These are phyloP conservation scores for Balamuthia mandrillaris DNA, from an alignment of 208 protist species.

Conservation along the genomic window DNA sequence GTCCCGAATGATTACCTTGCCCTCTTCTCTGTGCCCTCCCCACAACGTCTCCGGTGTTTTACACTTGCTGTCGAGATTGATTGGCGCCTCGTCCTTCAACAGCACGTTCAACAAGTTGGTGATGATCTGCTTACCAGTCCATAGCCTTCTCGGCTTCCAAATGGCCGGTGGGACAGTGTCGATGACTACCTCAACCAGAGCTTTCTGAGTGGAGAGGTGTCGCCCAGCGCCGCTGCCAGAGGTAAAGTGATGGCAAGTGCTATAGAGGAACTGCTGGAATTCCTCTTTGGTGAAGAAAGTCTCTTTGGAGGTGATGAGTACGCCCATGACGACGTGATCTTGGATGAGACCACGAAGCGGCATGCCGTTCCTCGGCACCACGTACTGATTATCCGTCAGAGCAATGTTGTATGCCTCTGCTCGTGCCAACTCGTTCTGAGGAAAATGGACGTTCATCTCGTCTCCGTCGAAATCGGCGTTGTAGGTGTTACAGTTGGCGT, in stretches of 20 bases:
- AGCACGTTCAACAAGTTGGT: conserved; percentile 66
- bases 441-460: conserved; percentile 99
- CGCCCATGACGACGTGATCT: conserved; percentile 96
- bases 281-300: conserved; percentile 89
- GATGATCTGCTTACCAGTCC: conserved; percentile 96
- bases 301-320: conserved; percentile 92
- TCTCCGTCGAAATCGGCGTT: conserved; percentile 99
- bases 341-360: conserved; percentile 99
- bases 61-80: conserved; percentile 81
- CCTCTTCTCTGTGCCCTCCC: conserved; percentile 58
- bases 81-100: conserved; percentile 41
- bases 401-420: conserved; percentile 92
- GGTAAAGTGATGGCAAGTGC: conserved; percentile 68
- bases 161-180: conserved; percentile 82
- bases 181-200: conserved; percentile 63
- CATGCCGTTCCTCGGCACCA: conserved; percentile 85
- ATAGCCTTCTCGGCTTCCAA: conserved; percentile 86
- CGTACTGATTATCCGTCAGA: conserved; percentile 93
- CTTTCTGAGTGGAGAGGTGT: not conserved
- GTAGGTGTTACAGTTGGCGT: conserved; percentile 99
- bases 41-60: conserved; percentile 79
- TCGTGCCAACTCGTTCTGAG: conserved; percentile 88
- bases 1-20: conserved; percentile 77
- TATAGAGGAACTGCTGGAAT: conserved; percentile 90
- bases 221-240: not conserved